A percentile compares a stretch with the other conserved stretches of the same genome.
These are phyloP conservation scores for Apiospora phragmitis DNA, from an alignment of 2,329 filamentous ascomycete species.

Conservation along the genomic window DNA sequence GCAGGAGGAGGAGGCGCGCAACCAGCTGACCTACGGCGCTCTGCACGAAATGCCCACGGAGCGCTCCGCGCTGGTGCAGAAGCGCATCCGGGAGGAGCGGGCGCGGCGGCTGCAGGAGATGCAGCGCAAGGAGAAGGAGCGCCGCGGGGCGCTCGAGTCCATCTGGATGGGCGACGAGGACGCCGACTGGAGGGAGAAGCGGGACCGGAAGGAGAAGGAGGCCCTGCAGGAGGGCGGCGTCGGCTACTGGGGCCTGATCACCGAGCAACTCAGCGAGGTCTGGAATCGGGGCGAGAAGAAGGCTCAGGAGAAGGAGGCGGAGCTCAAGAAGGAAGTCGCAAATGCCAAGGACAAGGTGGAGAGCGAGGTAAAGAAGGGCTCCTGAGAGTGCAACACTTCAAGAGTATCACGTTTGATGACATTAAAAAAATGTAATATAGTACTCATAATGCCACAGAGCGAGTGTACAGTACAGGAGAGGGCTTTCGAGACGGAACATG, in stretches of 20 bases:
- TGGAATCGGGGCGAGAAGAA: slow-evolving; percentile 33
- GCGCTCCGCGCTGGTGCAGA: slow-evolving; percentile 48
- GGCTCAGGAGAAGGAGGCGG: slow-evolving; percentile 15
- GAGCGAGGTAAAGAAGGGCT: not conserved
- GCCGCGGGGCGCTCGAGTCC: slow-evolving; percentile 39
- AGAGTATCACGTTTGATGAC: not conserved
- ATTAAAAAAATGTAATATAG: not conserved
- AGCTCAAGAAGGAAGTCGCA: not conserved
- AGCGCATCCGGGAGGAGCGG: slow-evolving; percentile 44
- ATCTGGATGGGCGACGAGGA: slow-evolving; percentile 61
- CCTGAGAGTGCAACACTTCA: too few relatives aligned
- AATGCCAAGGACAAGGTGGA: not conserved
- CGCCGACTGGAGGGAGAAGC: slow-evolving; percentile 55
- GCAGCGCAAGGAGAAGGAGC: slow-evolving; percentile 20
- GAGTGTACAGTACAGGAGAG: not conserved
- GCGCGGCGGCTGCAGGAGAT: slow-evolving; percentile 29
- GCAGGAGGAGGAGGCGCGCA: not conserved
- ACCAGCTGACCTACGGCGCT: not conserved
- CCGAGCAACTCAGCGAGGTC: slow-evolving; percentile 58
- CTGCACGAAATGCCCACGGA: slow-evolving; percentile 58
- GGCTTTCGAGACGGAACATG: not conserved
- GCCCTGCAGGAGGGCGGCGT: slow-evolving; percentile 54
- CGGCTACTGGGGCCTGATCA: slow-evolving; percentile 56
- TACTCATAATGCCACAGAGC: not conserved
- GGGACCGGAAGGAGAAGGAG: slow-evolving; percentile 51